Conservation (phyloP, 2,329 filamentous ascomycete genomes). For the Colletotrichum sp. region DNA sequence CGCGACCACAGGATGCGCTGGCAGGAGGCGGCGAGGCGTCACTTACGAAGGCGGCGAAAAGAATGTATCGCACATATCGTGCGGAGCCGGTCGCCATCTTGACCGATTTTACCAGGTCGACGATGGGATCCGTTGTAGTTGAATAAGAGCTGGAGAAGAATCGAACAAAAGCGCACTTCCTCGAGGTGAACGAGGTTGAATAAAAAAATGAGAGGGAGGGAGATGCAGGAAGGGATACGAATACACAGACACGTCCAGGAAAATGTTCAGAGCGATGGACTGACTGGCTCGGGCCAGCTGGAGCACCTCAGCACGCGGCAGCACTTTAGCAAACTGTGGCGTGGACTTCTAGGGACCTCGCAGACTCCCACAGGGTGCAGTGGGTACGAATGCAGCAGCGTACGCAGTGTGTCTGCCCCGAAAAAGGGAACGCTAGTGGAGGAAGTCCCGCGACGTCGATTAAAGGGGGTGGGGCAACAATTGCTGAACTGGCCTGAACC, state of each 20-base stretch:
- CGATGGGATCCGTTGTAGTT: not conserved
- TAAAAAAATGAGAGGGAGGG: constrained; percentile 15
- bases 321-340: not conserved
- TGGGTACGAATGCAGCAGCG: constrained; percentile 14
- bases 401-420: not conserved
- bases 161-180: not conserved
- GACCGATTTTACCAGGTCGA: constrained; percentile 22
- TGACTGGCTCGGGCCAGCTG: not conserved
- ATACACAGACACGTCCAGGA: constrained; percentile 7
- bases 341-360: not conserved
- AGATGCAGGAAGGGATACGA: not conserved
- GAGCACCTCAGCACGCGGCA: not conserved
- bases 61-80: constrained; percentile 78
- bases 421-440: constrained; percentile 11
- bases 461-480: constrained; percentile 9
- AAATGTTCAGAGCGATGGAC: constrained; percentile 2
- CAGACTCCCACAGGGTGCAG: constrained; percentile 4
- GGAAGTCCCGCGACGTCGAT: not conserved
- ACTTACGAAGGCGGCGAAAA: constrained; percentile 85
- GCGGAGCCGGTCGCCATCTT: constrained; percentile 71
- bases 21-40: not conserved
- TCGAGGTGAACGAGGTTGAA: constrained; percentile 15
- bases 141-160: constrained; percentile 12
- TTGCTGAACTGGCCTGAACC: constrained; percentile 8
- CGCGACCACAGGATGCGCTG: not conserved